Evolutionary conservation across 2,329 filamentous ascomycete species (phyloP), one percentile per base, ranked within the genome.

Genomic region (Fusarium siculi): DNA sequence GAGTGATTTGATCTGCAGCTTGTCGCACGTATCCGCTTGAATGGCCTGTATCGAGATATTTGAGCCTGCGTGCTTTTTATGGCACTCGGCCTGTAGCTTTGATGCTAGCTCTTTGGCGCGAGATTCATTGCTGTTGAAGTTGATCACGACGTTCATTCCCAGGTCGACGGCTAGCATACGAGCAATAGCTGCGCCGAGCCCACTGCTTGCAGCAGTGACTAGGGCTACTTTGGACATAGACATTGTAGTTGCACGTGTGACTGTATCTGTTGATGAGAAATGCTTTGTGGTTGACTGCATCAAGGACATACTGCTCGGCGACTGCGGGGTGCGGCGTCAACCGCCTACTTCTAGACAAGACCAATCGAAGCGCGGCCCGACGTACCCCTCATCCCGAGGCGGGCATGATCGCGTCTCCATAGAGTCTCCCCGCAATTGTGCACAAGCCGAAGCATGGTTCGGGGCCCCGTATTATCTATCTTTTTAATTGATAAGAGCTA

Each of bases 91-190:
- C 46, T 87, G 78, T 10, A 95, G 83, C 66, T 89, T 88, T 15
- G 83, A 77, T 7, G 90, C 84, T 7, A 94, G 83, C 12, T 85
- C 82, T 47, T 89, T 82, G 10, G 93, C 93, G 4, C 89, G 86
- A 23, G 87, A 85, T 40, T 84, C 80, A 79, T 89, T 90, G 70
- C 86, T 89, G 81, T 87, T 85, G 81, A 94, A 96, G 82, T 95
- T 96, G 79, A 96, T 88, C 14, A 90, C 89, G 15, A 96, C 84
- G 64, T 93, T 91, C 78, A 88, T 89, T 52, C 92, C 92, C 6
- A 59, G 18, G 75, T 91, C 86, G 28, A 86, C 82, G 14, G 93
- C 93, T 75, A 95, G 93, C 37, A 90, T 89, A 62, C 88, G 87
- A 43, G 87, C 88, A 7, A 93, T 86, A 7, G 91, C 85, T 47